Evolutionary conservation across 2,329 filamentous ascomycete genomes (phyloP).

Genomic region (Davidsoniella eucalypti): DNA sequence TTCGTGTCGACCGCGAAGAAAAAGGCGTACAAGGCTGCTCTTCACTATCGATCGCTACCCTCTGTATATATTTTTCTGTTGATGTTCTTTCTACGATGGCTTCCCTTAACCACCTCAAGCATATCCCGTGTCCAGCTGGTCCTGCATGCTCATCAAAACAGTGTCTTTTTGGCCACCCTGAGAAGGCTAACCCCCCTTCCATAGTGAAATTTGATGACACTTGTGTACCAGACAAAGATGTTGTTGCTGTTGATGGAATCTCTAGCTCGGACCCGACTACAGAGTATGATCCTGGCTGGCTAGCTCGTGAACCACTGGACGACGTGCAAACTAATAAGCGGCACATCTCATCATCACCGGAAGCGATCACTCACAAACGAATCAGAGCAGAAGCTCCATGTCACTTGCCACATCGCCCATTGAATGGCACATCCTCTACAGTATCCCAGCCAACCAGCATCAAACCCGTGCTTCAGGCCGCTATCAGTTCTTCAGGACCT

Average conservation of each 20-base stretch:
- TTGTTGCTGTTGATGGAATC: too few species aligned
- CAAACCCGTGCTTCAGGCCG: background rate
- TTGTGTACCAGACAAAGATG: too few species aligned
- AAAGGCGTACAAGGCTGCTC: background rate
- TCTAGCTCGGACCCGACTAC: too few species aligned
- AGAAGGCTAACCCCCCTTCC: too few species aligned
- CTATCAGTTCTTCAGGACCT: background rate
- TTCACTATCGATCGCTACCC: background rate
- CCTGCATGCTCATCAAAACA: constrained; percentile 31
- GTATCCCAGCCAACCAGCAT: constrained; percentile 5
- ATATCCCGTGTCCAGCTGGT: constrained; percentile 34
- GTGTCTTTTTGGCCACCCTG: constrained; percentile 32
- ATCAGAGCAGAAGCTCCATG: constrained; percentile 1
- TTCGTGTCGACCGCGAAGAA: too few species aligned
- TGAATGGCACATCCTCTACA: constrained; percentile 4
- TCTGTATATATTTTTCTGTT: background rate
- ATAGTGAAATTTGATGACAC: too few species aligned
- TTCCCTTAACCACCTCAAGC: constrained; percentile 23
- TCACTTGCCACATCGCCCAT: too few species aligned
- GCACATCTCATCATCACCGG: too few species aligned
- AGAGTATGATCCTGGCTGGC: too few species aligned
- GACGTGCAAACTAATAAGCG: too few species aligned
- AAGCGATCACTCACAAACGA: too few species aligned
- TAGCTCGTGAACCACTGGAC: too few species aligned
- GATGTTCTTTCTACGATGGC: constrained; percentile 10